Base-by-base conservation (phyloP, 148 eudicot species). In the Diospyros kaki region DNA sequence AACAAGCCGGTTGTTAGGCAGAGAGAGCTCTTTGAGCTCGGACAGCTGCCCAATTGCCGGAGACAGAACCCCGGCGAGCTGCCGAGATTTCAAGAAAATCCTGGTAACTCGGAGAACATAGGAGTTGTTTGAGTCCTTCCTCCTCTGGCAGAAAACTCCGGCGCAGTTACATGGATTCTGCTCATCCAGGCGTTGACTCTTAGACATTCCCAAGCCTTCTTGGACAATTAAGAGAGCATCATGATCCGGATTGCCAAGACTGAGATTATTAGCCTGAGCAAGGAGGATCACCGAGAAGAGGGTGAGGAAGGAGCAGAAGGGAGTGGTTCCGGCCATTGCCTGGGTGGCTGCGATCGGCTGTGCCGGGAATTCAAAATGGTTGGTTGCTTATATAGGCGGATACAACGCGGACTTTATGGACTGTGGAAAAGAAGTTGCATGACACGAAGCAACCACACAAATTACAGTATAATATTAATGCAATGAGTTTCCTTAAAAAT, bases 1-100 rank as follows among this genome's bases (percentile, higher is more conserved):
- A 68, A 74, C 43, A 44, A 95, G 73, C 15, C 76, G 72, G 81
- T 90, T 95, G 79, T 86, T 84, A 4, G 86, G 73, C 2, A 95
- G 78, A 15, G 87, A 87, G 42, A 95, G 81, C 73, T 92, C 96
- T 76, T 79, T 82, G 58, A 95, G 93, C 89, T 95, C 93, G 6
- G 90, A 39, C 44, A 92, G 82, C 62, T 73, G 78, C 4, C 94
- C 91, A 18, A 95, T 75, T 2, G 79, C 82, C 9, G 91, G 89
- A 11, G 99, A 91, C 2, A 95, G 15, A 53, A 81, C 77, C 0
- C 99, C 97, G 1, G 39, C 52, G 17, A 95, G 87, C 11, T 75
- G 63, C 41, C 77, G 78, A 0, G 92, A 86, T 39, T 87, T 83
- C 42, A 92, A 83, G 15, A 74, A 78, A 46, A 95, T 69, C 2